phyloP scores from a whole-genome alignment of 371 early-diverging fungal genomes.

The Basidiobolus meristosporus region DNA sequence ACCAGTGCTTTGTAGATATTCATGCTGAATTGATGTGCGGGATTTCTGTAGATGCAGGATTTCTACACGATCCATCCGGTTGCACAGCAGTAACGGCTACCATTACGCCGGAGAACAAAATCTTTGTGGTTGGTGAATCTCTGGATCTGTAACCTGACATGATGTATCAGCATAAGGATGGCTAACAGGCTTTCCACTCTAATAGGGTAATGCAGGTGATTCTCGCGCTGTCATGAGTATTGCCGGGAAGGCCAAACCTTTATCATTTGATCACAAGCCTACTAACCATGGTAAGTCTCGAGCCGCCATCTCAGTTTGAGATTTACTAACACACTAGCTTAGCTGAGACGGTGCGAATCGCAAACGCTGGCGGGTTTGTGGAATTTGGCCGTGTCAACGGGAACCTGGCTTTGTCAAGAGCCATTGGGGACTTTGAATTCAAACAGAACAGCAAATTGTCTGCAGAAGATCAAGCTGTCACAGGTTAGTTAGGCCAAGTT shows the following conservation, averaged over 20 bases:
- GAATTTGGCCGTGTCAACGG: constrained; percentile 93
- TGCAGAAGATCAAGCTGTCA: constrained; percentile 79
- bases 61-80: constrained; percentile 63
- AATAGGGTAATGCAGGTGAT: constrained; percentile 84
- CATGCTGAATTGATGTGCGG: no score
- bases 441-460: constrained; percentile 50
- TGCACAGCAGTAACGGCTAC: constrained; percentile 82
- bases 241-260: constrained; percentile 44
- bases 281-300: constrained; percentile 28
- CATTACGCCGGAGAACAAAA: constrained; percentile 41
- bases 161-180: no score
- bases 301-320: no score
- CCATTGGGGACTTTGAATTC: constrained; percentile 93
- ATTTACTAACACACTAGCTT: constrained; percentile 1
- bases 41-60: constrained; percentile 36
- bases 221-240: constrained; percentile 71
- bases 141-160: constrained; percentile 2
- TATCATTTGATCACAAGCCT: constrained; percentile 94
- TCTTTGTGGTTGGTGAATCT: constrained; percentile 15
- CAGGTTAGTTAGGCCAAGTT: constrained; percentile 16
- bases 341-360: constrained; percentile 66
- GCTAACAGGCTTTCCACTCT: background rate
- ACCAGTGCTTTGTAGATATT: no score
- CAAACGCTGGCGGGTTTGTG: constrained; percentile 81
- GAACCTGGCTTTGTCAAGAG: constrained; percentile 86